These are phyloP conservation scores for Sclerotiophoma versabilis DNA, from an alignment of 2,329 filamentous ascomycete genomes.

Conservation along the genomic window DNA sequence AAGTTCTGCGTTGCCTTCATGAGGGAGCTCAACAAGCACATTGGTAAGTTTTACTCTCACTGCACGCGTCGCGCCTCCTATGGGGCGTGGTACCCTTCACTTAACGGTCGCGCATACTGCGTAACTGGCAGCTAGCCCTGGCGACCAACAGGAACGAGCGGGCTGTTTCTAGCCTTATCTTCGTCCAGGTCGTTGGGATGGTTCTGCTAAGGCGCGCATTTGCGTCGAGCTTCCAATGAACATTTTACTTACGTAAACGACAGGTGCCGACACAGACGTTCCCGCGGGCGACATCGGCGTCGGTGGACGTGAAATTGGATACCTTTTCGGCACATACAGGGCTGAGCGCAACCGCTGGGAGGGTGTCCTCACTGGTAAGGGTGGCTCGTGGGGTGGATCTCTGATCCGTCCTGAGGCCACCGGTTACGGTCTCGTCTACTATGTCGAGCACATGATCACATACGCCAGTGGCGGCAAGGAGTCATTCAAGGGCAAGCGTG, in stretches of 20 bases:
- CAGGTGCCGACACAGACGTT: slow-evolving; percentile 86
- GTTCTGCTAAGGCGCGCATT: background rate
- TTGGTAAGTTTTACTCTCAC: slow-evolving; percentile 52
- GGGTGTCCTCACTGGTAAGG: slow-evolving; percentile 96
- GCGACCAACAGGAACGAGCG: slow-evolving; percentile 23
- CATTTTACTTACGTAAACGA: slow-evolving; percentile 37
- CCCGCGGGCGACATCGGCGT: slow-evolving; percentile 98
- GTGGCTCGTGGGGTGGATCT: slow-evolving; percentile 87
- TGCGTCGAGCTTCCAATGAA: slow-evolving; percentile 45
- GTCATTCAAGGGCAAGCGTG: slow-evolving; percentile 86
- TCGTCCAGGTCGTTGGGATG: background rate
- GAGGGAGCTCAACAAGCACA: slow-evolving; percentile 94
- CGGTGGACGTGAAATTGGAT: slow-evolving; percentile 89
- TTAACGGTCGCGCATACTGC: slow-evolving; percentile 22
- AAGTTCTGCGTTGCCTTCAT: slow-evolving; percentile 97
- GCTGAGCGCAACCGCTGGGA: slow-evolving; percentile 89
- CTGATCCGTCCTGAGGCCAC: slow-evolving; percentile 97
- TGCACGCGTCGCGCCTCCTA: slow-evolving; percentile 11
- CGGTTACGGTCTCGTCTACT: slow-evolving; percentile 92
- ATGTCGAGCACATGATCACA: slow-evolving; percentile 64
- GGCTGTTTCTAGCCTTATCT: slow-evolving; percentile 24
- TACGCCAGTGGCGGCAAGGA: slow-evolving; percentile 81
- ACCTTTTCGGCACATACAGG: slow-evolving; percentile 93
- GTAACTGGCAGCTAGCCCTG: slow-evolving; percentile 9
- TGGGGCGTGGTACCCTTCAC: slow-evolving; percentile 20